Percentiles rank a stretch among this genome's conserved stretches.
Evolutionary conservation across 2,329 filamentous ascomycete species (phyloP).

Genomic region (Sarocladium oryzae): DNA sequence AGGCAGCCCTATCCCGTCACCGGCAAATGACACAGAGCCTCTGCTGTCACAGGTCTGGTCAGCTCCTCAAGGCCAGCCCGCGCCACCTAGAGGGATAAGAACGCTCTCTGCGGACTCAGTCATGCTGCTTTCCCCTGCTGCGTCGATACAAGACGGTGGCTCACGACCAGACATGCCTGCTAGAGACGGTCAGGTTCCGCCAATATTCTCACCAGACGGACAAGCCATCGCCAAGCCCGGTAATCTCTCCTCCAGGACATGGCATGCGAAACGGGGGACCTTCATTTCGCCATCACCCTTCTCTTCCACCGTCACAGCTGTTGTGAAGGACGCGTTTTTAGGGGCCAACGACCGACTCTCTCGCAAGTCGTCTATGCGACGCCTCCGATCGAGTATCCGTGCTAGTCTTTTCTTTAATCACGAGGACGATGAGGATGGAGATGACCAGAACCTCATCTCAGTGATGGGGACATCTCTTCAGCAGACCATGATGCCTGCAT

Average conservation of each 20-base stretch:
- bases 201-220: constrained; percentile 18
- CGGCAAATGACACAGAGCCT: constrained; percentile 29
- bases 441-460: constrained; percentile 6
- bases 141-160: constrained; percentile 17
- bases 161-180: constrained; percentile 27
- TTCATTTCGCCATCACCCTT: constrained; percentile 55
- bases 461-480: constrained; percentile 7
- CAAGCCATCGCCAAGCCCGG: constrained; percentile 20
- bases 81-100: constrained; percentile 28
- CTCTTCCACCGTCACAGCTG: constrained; percentile 51
- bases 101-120: constrained; percentile 31
- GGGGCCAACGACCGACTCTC: constrained; percentile 33
- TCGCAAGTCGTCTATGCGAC: constrained; percentile 37
- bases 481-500: constrained; percentile 17
- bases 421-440: constrained; percentile 28
- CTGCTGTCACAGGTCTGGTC: constrained; percentile 24
- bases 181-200: constrained; percentile 20
- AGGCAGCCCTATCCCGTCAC: constrained; percentile 24
- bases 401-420: constrained; percentile 49
- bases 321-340: constrained; percentile 50
- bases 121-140: constrained; percentile 18
- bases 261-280: constrained; percentile 26
- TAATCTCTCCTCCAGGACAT: neutral
- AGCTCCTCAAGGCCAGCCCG: constrained; percentile 16
- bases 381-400: constrained; percentile 43